Base-by-base conservation (phyloP, 1,284 basidiomycete species). In the Taiwanofungus camphoratus region DNA sequence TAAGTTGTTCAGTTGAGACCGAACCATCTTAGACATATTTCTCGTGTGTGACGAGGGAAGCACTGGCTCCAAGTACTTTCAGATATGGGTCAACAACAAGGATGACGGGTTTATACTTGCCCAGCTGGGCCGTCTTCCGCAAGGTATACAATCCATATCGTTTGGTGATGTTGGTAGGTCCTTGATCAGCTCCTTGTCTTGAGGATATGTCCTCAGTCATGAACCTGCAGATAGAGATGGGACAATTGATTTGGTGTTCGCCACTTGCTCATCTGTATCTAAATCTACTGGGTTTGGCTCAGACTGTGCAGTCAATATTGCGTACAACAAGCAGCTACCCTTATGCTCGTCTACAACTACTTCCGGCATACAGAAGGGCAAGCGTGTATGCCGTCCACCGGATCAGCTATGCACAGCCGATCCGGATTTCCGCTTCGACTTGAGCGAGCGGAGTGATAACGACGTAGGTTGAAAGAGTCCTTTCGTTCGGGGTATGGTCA, bases 171-270 rank as follows among this genome's bases (percentile, higher is more conserved):
- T 99, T 54, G 88, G 93, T 88, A 58, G 52, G 79, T 35, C 29
- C 11, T 23, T 12, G 26, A 33, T 9, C 31, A 7, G 8, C 24
- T 20, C 26, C 30, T 9, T 27, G 3, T 30, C 36, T 7, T 43
- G 34, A 4, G 12, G 29, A 39, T 33, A 21, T 36, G 24, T 32
- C 21, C 36, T 36, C 19, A 33, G 31, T 27, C 20, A 22, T 26
- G 20, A n/a, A 3, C 41, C 9, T 44, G 24, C 33, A 93, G 92
- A 96, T 60, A 81, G 96, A 11, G 96, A 99, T 57, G 95, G 95
- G 1, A 95, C 94, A 0, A 88, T 98, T 35, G 95, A 99, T 62
- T 82, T 99, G 71, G 74, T 99, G 37, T 94, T 98, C 56, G 77
- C 90, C 0, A 87, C 87, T 0, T 99, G 95, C 62, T 67, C 76